A percentile compares a stretch with the other conserved stretches of the same genome.
phyloP scores from a whole-genome alignment of 1,284 basidiomycete species.

The Cryptococcus sp. region DNA sequence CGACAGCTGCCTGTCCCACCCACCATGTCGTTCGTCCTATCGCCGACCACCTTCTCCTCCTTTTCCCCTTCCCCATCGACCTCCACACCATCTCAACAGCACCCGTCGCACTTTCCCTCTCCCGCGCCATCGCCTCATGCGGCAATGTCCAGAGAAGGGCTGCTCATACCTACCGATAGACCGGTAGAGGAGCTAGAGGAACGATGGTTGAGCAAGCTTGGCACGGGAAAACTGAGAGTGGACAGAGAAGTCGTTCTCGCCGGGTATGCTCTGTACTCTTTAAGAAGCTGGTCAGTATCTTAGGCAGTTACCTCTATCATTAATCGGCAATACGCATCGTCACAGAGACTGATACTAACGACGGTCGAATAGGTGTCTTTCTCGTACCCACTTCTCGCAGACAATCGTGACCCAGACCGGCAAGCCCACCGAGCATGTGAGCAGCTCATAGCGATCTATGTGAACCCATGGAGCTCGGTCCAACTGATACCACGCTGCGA shows the following conservation, averaged over 20 bases:
- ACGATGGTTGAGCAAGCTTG: constrained; percentile 40
- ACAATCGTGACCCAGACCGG: constrained; percentile 48
- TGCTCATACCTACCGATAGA: constrained; percentile 47
- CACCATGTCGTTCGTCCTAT: constrained; percentile 14
- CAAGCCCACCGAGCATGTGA: constrained; percentile 45
- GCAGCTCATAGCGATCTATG: too few species aligned
- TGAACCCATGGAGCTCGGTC: constrained; percentile 1
- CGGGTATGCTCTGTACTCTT: constrained; percentile 45
- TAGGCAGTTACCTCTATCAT: background rate
- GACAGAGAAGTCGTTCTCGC: constrained; percentile 38
- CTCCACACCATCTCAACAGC: constrained; percentile 6
- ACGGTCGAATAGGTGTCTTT: constrained; percentile 36
- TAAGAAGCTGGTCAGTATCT: constrained; percentile 42
- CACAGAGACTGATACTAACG: too few species aligned
- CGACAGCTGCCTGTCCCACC: too few species aligned
- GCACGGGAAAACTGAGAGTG: constrained; percentile 29
- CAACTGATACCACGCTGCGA: background rate
- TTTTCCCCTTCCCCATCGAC: constrained; percentile 12
- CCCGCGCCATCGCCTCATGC: background rate
- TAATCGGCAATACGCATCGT: background rate
- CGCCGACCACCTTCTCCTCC: constrained; percentile 11
- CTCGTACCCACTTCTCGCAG: constrained; percentile 43
- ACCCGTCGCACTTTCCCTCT: background rate
- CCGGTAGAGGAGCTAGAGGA: constrained; percentile 41
- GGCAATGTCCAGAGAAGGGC: constrained; percentile 1